Conservation (phyloP, 805 yeast genomes). For the Ogataea salicorniae region DNA sequence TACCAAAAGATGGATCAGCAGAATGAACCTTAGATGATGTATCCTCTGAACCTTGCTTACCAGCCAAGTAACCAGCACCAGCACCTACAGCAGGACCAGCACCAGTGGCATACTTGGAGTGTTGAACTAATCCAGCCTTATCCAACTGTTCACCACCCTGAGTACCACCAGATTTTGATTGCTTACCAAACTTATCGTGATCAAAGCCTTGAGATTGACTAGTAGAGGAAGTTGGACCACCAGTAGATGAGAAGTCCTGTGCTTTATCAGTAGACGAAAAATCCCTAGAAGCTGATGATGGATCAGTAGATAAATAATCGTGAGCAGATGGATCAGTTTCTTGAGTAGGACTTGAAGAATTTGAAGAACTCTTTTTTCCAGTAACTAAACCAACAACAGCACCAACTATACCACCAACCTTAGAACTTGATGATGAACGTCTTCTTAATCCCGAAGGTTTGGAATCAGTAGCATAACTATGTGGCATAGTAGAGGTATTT, state of each 20-base stretch:
- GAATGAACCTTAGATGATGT: not conserved
- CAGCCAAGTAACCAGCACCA: slow-evolving; percentile 8
- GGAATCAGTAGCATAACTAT: too few relatives aligned
- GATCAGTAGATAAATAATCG: not conserved
- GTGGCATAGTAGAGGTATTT: too few relatives aligned
- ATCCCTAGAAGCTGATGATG: not conserved
- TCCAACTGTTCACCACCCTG: slow-evolving; percentile 10
- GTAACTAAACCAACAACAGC: not conserved
- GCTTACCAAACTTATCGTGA: slow-evolving; percentile 4
- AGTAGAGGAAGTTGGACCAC: not conserved
- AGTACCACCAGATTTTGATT: slow-evolving; percentile 5
- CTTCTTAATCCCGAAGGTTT: too few relatives aligned
- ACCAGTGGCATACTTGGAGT: slow-evolving; percentile 9
- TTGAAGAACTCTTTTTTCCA: not conserved
- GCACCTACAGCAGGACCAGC: slow-evolving; percentile 9
- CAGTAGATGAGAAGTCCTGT: too few relatives aligned
- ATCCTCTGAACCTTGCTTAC: not conserved
- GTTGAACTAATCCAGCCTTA: slow-evolving; percentile 9
- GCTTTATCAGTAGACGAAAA: too few relatives aligned
- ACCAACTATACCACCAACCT: not conserved
- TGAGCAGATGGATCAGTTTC: not conserved
- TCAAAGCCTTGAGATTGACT: slow-evolving; percentile 2
- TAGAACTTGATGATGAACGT: too few relatives aligned
- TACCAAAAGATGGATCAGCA: not conserved
- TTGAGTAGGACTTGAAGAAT: not conserved